Evolutionary conservation across 768 basidiomycete genomes (phyloP), one percentile per base, ranked within the genome.

Genomic region (Phanerochaete carnosa): DNA sequence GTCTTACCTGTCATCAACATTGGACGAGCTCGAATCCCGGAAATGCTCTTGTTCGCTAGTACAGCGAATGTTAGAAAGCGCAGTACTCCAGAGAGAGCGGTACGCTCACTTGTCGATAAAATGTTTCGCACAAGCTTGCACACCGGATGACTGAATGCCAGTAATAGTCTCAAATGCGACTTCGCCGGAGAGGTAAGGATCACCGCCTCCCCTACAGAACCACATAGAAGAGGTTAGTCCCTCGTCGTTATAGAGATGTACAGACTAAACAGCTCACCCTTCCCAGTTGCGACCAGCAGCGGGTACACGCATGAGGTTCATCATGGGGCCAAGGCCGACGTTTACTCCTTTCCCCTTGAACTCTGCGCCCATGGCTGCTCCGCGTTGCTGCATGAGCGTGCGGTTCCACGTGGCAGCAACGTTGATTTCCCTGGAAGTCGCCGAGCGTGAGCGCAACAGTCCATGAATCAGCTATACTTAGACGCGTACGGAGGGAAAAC

Each of bases 261-360:
- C 62, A 66, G 19, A 43, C 12, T 55, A 43, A 15, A 9, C n/a
- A 46, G 70, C 45, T 45, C 89, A 94, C 39, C 92, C 92, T 78
- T 96, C 94, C 91, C 92, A 96, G 73, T 94, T 93, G 28, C 94
- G 80, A 15, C 94, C 94, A 4, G 89, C 91, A 54, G 82, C 77
- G 65, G 59, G 78, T 0, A 59, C 60, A n/a, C 68, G 68, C 66
- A 66, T 66, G 37, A 92, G 82, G 69, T 93, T 90, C 85, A 92
- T 94, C 87, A 90, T 90, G 0, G 92, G 83, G 25, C 80, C 77
- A 15, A 95, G 79, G 4, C 86, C 88, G 53, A 95, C 75, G 65
- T 96, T 84, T 39, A 93, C 85, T 28, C 95, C 95, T 68, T 95
- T 94, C 22, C 84, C 85, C 57, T 79, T 80, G 74, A 92, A 89